Evolutionary conservation across 352 stramenopile genomes (phyloP), one percentile per base, ranked within the genome.

Genomic region (Globisporangium middletonii): DNA sequence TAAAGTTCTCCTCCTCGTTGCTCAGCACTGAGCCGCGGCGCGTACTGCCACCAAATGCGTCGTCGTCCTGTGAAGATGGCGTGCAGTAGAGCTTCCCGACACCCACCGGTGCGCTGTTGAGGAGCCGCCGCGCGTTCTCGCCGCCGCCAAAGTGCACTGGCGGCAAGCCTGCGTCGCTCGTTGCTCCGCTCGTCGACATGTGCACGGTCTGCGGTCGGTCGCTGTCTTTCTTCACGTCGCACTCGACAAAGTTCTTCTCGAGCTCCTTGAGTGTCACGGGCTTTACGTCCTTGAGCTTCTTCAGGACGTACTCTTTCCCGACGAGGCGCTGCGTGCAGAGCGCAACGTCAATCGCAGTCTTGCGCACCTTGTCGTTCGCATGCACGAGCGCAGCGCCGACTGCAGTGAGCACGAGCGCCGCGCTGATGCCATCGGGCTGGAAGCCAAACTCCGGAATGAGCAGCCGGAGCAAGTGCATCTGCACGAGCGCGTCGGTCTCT

Each of bases 1-100:
- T 93, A 53, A 93, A 64, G 62, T 73, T 89, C 68, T 93, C 83
- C 59, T 93, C 83, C 30, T 93, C 80, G 50, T 89, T 83, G 61
- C 74, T 89, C 19, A 92, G 69, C 50, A 83, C 71, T 1, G 68
- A 78, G 9, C 53, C 57, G 11, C 72, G 64, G 15, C 62, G 55
- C 16, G 54, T 57, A 13, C 41, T 50, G 4, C 30, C 27, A 13
- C 53, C 45, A 38, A 50, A 58, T 19, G 66, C 59, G 15, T 73
- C 56, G 5, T 69, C 59, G n/a, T 71, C 67, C 19, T 60, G 65
- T 4, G 79, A 23, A 23, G 23, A 71, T 26, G 79, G 78, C 27
- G 75, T 79, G 57, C 71, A 91, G 43, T 86, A 71, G n/a, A 92
- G 67, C 38, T 71, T 78, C 28, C 84, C 81, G 16, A 79, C 58